Percentiles rank a stretch among this genome's conserved stretches.
phyloP scores from a whole-genome alignment of 1,139 yeast species.

The Starmera stellimalicola region DNA sequence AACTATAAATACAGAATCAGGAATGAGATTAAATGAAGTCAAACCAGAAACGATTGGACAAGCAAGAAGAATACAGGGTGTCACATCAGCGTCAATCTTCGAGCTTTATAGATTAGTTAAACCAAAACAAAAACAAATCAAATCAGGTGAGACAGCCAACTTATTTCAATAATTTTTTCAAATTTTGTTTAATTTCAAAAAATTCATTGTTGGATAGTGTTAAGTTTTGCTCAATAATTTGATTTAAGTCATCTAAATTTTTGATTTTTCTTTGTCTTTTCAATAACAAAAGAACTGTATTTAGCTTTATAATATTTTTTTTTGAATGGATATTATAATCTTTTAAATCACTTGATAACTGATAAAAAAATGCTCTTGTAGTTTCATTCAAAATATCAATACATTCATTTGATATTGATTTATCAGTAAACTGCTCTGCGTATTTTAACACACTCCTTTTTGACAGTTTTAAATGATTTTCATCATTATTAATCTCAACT shows the following conservation, averaged over 20 bases:
- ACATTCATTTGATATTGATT: slow-evolving; percentile 9
- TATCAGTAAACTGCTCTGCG: slow-evolving; percentile 7
- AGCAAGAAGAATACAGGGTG: slow-evolving; percentile 88
- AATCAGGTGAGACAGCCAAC: not conserved
- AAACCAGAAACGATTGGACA: slow-evolving; percentile 91
- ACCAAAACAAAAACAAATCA: slow-evolving; percentile 15
- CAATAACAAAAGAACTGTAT: slow-evolving; percentile 7
- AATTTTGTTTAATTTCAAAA: slow-evolving; percentile 10
- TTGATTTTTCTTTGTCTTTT: slow-evolving; percentile 14
- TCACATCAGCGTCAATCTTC: slow-evolving; percentile 79
- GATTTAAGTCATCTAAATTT: slow-evolving; percentile 6
- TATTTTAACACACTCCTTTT: slow-evolving; percentile 3
- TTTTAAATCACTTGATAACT: slow-evolving; percentile 8
- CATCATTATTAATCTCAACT: not conserved
- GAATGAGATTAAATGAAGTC: slow-evolving; percentile 56
- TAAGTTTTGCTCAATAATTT: slow-evolving; percentile 10
- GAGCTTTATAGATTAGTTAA: slow-evolving; percentile 38
- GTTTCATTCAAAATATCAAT: slow-evolving; percentile 5
- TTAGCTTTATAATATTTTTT: slow-evolving; percentile 8
- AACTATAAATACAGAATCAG: slow-evolving; percentile 66
- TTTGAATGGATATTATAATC: slow-evolving; percentile 14
- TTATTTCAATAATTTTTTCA: slow-evolving; percentile 1
- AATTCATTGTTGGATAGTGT: slow-evolving; percentile 15
- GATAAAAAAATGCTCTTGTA: slow-evolving; percentile 11
- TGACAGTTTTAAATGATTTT: not conserved